Evolutionary conservation across 345 rosid species (phyloP).

Genomic region (Bruguiera gymnorhiza): DNA sequence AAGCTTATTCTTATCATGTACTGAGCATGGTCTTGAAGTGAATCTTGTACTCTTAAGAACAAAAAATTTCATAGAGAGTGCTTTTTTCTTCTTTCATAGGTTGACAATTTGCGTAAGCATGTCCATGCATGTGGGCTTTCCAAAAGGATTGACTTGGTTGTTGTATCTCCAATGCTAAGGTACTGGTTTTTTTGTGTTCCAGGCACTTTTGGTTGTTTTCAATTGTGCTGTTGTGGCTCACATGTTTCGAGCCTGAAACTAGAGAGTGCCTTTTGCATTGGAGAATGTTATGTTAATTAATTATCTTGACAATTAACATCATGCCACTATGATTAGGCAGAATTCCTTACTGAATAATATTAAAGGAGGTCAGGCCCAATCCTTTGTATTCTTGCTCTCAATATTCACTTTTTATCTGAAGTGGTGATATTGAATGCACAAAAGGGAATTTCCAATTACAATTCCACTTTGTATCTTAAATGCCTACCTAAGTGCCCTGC

Average conservation of each 20-base stretch:
- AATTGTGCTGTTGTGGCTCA: too few species aligned
- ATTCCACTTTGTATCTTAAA: too few species aligned
- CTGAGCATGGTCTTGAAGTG: background rate
- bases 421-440: too few species aligned
- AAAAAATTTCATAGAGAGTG: background rate
- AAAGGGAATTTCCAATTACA: too few species aligned
- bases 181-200: slow-evolving; percentile 20
- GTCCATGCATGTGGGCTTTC: slow-evolving; percentile 66
- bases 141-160: slow-evolving; percentile 78
- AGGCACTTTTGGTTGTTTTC: background rate
- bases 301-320: background rate
- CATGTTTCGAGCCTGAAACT: too few species aligned
- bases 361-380: too few species aligned
- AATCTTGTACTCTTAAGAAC: background rate
- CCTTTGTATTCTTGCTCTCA: too few species aligned
- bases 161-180: slow-evolving; percentile 81
- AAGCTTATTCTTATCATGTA: background rate
- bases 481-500: too few species aligned
- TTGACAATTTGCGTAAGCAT: slow-evolving; percentile 82
- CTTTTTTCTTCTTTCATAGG: slow-evolving; percentile 43
- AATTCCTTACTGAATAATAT: background rate
- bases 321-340: background rate
- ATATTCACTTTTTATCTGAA: too few species aligned
- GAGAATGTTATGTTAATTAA: background rate
- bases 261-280: too few species aligned